phyloP scores from a whole-genome alignment of 306 rosid species.

The Dryas octopetala region DNA sequence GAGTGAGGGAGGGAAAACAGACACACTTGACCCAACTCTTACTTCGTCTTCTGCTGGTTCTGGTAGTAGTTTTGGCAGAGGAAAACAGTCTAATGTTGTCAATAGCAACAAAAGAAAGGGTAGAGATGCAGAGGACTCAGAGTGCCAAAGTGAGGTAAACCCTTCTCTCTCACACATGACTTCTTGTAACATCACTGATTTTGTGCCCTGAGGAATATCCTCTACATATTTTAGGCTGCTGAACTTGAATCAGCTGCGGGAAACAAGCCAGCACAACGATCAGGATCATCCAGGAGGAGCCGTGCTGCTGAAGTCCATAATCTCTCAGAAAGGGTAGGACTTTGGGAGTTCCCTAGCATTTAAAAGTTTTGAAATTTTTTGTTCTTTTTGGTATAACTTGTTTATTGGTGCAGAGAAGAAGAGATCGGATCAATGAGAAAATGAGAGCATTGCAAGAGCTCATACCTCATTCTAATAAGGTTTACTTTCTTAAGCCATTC shows the following conservation, averaged over 20 bases:
- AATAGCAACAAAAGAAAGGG: slow-evolving; percentile 64
- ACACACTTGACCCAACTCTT: slow-evolving; percentile 49
- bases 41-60: slow-evolving; percentile 81
- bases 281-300: slow-evolving; percentile 56
- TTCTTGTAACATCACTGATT: neutral
- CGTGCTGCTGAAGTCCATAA: slow-evolving; percentile 91
- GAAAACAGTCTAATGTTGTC: slow-evolving; percentile 49
- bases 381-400: neutral
- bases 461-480: slow-evolving; percentile 89
- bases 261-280: slow-evolving; percentile 49
- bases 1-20: slow-evolving; percentile 47
- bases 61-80: slow-evolving; percentile 65
- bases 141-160: slow-evolving; percentile 78
- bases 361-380: slow-evolving; percentile 14
- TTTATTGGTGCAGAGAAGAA: slow-evolving; percentile 57
- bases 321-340: slow-evolving; percentile 80
- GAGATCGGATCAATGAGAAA: slow-evolving; percentile 93
- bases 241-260: slow-evolving; percentile 56
- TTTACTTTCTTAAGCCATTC: slow-evolving; percentile 23
- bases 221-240: slow-evolving; percentile 41
- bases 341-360: slow-evolving; percentile 16
- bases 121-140: slow-evolving; percentile 64
- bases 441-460: slow-evolving; percentile 87
- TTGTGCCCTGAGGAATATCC: neutral
- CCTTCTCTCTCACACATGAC: neutral